Percentiles rank a stretch among this genome's conserved stretches.
Evolutionary conservation across 345 rosid genomes (phyloP).

Genomic region (Salix suchowensis): DNA sequence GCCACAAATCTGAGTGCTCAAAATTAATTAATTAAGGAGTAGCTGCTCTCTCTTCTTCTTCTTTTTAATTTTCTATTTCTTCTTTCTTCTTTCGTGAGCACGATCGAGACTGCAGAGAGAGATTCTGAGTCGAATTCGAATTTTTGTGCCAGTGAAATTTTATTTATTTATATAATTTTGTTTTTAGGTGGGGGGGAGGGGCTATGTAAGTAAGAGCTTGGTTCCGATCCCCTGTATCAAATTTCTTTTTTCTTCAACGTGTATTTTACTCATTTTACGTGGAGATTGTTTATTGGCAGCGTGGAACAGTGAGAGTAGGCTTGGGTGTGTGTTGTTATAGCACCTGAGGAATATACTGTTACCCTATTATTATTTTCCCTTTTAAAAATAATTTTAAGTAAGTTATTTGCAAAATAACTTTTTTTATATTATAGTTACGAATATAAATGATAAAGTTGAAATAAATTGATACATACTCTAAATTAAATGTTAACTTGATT

Average conservation of each 20-base stretch:
- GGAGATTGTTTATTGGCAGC: background rate
- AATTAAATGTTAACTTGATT: too few relatives aligned
- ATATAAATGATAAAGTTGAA: too few relatives aligned
- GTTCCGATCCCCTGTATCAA: background rate
- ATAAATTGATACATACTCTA: too few relatives aligned
- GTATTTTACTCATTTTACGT: background rate
- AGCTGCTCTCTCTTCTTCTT: background rate
- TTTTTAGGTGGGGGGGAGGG: background rate
- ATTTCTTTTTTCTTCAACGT: too few relatives aligned
- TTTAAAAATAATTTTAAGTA: too few relatives aligned
- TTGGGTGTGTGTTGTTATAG: background rate
- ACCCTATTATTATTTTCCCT: too few relatives aligned
- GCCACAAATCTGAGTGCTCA: background rate
- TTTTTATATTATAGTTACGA: too few relatives aligned
- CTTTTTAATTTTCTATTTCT: too few relatives aligned
- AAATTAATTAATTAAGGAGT: background rate
- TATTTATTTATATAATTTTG: too few relatives aligned
- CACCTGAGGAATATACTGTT: background rate
- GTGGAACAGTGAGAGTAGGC: background rate
- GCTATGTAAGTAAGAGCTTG: background rate
- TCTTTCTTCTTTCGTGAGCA: background rate
- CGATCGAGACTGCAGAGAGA: background rate
- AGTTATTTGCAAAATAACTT: too few relatives aligned
- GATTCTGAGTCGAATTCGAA: background rate
- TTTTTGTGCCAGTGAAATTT: background rate